Percentiles rank a stretch among this genome's conserved stretches.
Conservation (phyloP, 2,329 filamentous ascomycete species). For the Beauveria varroae region DNA sequence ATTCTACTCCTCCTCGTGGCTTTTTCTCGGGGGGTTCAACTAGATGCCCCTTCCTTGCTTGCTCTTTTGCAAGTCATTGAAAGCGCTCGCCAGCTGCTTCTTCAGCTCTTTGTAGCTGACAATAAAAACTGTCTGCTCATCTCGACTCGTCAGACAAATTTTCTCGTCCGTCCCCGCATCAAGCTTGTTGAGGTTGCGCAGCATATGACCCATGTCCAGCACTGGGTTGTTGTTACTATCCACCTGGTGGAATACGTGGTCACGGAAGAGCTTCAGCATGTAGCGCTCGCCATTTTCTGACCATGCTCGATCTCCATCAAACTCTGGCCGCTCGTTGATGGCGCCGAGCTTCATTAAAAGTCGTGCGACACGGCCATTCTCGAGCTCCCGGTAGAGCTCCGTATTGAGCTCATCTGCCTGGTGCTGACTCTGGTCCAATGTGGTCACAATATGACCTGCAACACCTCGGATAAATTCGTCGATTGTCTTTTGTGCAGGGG, state of each 20-base stretch:
- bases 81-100: slow-evolving; percentile 51
- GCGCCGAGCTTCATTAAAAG: slow-evolving; percentile 74
- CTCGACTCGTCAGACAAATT: slow-evolving; percentile 76
- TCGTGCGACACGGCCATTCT: slow-evolving; percentile 80
- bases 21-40: slow-evolving; percentile 12
- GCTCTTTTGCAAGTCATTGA: slow-evolving; percentile 49
- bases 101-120: slow-evolving; percentile 87
- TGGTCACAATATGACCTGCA: slow-evolving; percentile 64
- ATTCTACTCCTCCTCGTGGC: background rate
- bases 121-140: slow-evolving; percentile 83
- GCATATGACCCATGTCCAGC: slow-evolving; percentile 79
- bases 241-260: slow-evolving; percentile 96
- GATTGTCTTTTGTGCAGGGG: slow-evolving; percentile 57
- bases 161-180: slow-evolving; percentile 85
- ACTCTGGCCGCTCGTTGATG: slow-evolving; percentile 85
- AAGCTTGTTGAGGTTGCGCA: slow-evolving; percentile 82
- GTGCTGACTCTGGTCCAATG: slow-evolving; percentile 74
- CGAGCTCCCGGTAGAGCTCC: slow-evolving; percentile 71
- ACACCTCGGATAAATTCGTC: slow-evolving; percentile 75
- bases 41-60: slow-evolving; percentile 31
- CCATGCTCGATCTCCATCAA: slow-evolving; percentile 71
- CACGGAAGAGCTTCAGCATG: slow-evolving; percentile 87
- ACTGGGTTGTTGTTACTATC: slow-evolving; percentile 77
- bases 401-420: slow-evolving; percentile 66
- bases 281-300: slow-evolving; percentile 90